phyloP scores from a whole-genome alignment of 345 rosid species.

The Bruguiera parviflora region DNA sequence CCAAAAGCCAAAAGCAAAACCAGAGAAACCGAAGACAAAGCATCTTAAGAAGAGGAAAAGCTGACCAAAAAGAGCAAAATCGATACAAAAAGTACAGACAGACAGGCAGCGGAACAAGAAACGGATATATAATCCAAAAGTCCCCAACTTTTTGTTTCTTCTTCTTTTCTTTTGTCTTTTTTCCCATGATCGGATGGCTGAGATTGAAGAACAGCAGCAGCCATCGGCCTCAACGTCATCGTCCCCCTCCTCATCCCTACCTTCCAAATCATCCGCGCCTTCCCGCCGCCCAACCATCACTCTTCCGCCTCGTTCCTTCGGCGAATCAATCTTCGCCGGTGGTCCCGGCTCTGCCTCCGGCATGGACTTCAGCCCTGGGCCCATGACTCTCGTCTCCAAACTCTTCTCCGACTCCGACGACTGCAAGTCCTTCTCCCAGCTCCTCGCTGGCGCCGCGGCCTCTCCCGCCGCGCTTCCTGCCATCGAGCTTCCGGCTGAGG shows the following conservation, averaged over 20 bases:
- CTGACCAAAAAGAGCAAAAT: too few relatives aligned
- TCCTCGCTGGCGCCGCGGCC: conserved; percentile 68
- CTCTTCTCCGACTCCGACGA: conserved; percentile 68
- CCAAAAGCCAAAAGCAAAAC: too few relatives aligned
- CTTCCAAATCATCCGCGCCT: conserved; percentile 17
- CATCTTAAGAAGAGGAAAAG: too few relatives aligned
- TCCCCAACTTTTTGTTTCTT: too few relatives aligned
- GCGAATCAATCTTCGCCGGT: conserved; percentile 38
- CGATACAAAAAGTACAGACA: too few relatives aligned
- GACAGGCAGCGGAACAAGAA: too few relatives aligned
- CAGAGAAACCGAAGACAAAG: too few relatives aligned
- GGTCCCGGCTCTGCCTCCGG: conserved; percentile 33
- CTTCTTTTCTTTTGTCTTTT: too few relatives aligned
- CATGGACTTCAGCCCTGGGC: conserved; percentile 61
- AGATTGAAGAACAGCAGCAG: conserved; percentile 17
- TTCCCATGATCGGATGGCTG: conserved; percentile 35
- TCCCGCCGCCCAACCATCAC: conserved; percentile 47
- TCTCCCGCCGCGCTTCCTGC: conserved; percentile 42
- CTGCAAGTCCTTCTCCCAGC: conserved; percentile 69
- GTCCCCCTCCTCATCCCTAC: conserved; percentile 31
- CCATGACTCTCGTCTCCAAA: conserved; percentile 77
- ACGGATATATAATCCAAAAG: too few relatives aligned
- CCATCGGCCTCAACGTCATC: not conserved
- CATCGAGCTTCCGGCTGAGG: not conserved
- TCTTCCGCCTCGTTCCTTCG: conserved; percentile 55